These are phyloP conservation scores for Pseudozyma sp. DNA, from an alignment of 1,284 basidiomycete genomes.

Conservation along the genomic window DNA sequence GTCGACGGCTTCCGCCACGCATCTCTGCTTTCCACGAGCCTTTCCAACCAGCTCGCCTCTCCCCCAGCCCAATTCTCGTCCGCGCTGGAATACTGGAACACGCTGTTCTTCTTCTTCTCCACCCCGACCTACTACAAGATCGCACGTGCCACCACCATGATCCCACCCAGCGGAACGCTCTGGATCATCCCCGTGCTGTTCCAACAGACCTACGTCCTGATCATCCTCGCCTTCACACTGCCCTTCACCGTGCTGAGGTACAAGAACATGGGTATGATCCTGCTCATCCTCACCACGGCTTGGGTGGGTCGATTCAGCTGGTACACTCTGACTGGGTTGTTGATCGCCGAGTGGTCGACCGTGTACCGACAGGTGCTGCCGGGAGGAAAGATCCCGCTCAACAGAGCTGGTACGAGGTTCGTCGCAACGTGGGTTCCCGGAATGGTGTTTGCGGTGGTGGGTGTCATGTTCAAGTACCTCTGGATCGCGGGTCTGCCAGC, in stretches of 20 bases:
- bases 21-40: constrained; percentile 5
- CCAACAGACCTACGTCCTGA: constrained; percentile 55
- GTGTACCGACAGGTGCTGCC: constrained; percentile 43
- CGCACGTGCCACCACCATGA: constrained; percentile 35
- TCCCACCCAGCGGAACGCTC: constrained; percentile 46
- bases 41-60: constrained; percentile 42
- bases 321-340: constrained; percentile 58
- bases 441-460: constrained; percentile 18
- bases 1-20: constrained; percentile 52
- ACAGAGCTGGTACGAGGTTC: constrained; percentile 7
- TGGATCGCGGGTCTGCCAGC: constrained; percentile 47
- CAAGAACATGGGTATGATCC: constrained; percentile 47
- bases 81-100: constrained; percentile 55
- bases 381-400: constrained; percentile 18
- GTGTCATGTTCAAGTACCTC: constrained; percentile 54
- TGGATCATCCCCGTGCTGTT: constrained; percentile 58
- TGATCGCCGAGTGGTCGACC: constrained; percentile 51
- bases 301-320: constrained; percentile 59
- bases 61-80: constrained; percentile 40
- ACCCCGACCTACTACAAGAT: constrained; percentile 31
- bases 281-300: constrained; percentile 48
- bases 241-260: constrained; percentile 50
- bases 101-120: constrained; percentile 50
- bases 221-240: constrained; percentile 48
- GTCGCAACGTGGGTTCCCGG: constrained; percentile 33